Evolutionary conservation across 345 rosid genomes (phyloP).

Genomic region (Populus nigra): DNA sequence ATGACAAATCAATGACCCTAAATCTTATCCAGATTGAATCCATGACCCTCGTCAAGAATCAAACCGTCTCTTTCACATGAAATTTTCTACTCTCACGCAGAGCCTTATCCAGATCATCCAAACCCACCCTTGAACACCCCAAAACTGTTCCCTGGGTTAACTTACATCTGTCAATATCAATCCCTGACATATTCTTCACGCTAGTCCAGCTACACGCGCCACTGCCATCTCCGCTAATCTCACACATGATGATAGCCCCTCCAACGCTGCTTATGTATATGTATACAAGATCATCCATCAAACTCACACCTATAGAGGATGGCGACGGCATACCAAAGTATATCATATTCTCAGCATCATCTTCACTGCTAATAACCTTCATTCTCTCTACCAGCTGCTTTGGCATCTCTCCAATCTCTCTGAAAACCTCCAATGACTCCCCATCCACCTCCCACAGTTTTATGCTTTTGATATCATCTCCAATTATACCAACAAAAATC

Average conservation of each 20-base stretch:
- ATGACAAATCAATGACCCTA: too few species aligned
- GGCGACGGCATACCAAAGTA: constrained; percentile 16
- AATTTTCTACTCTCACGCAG: constrained; percentile 20
- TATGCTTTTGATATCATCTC: constrained; percentile 36
- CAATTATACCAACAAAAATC: constrained; percentile 47
- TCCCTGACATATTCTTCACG: constrained; percentile 26
- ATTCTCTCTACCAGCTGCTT: constrained; percentile 37
- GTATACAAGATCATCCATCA: constrained; percentile 38
- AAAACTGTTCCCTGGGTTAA: constrained; percentile 30
- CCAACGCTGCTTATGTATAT: constrained; percentile 27
- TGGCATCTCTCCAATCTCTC: constrained; percentile 57
- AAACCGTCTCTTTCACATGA: not conserved
- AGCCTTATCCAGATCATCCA: constrained; percentile 52
- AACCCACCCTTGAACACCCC: constrained; percentile 44
- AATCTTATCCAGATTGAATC: too few species aligned
- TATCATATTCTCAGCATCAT: not conserved
- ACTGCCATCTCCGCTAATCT: constrained; percentile 30
- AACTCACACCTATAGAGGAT: constrained; percentile 33
- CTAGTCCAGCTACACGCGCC: constrained; percentile 42
- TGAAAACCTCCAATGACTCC: constrained; percentile 19
- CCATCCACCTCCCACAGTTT: constrained; percentile 48
- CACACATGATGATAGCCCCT: constrained; percentile 38
- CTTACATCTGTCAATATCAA: constrained; percentile 1
- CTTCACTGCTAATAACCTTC: constrained; percentile 1
- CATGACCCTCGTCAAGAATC: too few species aligned